Evolutionary conservation across 345 rosid genomes (phyloP).

Genomic region (Luvunga scandens): DNA sequence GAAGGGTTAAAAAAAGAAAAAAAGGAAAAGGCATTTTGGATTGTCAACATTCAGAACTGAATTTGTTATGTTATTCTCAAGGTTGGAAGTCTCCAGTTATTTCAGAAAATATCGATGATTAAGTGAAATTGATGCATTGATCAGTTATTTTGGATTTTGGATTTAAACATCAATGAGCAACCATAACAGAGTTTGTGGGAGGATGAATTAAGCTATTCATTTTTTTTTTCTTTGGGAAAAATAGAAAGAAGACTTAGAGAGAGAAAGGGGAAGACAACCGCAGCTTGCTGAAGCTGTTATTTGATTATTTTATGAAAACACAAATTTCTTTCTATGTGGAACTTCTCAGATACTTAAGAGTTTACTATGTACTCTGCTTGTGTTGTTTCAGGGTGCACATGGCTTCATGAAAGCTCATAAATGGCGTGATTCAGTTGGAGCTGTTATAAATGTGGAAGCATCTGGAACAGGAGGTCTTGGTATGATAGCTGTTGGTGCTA

Average conservation of each 20-base stretch:
- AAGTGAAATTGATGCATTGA: constrained; percentile 4
- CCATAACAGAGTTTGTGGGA: background rate
- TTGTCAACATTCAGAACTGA: background rate
- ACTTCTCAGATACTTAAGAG: constrained; percentile 11
- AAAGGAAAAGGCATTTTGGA: background rate
- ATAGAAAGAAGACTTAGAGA: background rate
- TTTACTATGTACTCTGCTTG: constrained; percentile 16
- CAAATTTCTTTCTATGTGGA: constrained; percentile 9
- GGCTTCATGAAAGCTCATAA: constrained; percentile 86
- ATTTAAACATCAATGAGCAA: background rate
- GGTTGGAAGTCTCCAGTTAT: background rate
- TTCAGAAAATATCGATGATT: background rate
- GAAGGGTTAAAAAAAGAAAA: no score
- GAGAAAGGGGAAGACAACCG: background rate
- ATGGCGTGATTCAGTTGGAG: constrained; percentile 88
- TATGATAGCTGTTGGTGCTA: constrained; percentile 31
- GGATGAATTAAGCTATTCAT: background rate
- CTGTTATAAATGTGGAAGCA: constrained; percentile 91
- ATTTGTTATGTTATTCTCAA: background rate
- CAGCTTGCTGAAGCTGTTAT: constrained; percentile 10
- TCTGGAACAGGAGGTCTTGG: constrained; percentile 96
- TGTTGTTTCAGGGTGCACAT: constrained; percentile 76
- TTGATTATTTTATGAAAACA: constrained; percentile 5
- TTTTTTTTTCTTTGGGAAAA: background rate
- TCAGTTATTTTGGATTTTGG: background rate